These are phyloP conservation scores for Yamadazyma akitaensis DNA, from an alignment of 805 yeast species.

Conservation along the genomic window DNA sequence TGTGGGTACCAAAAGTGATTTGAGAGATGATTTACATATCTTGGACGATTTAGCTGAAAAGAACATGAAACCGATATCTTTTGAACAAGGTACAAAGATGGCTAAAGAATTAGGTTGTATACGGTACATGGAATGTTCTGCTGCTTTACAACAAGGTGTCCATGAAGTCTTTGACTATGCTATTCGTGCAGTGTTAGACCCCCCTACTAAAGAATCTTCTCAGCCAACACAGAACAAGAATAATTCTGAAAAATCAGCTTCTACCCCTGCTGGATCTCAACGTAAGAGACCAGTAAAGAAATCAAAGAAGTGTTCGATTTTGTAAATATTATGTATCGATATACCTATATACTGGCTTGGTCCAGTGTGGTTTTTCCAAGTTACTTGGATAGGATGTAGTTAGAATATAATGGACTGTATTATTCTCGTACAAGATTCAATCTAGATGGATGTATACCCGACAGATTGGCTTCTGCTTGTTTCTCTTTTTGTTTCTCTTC, in stretches of 20 bases:
- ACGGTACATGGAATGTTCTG: constrained; percentile 82
- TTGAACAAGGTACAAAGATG: constrained; percentile 58
- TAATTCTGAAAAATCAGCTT: constrained; percentile 1
- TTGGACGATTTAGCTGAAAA: constrained; percentile 62
- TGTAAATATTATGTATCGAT: constrained; percentile 18
- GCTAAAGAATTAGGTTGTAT: constrained; percentile 73
- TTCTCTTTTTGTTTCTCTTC: constrained; percentile 10
- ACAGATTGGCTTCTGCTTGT: neutral
- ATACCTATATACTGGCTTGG: constrained; percentile 3
- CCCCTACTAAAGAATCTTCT: constrained; percentile 31
- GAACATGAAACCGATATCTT: constrained; percentile 59
- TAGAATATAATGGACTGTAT: neutral
- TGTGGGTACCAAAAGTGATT: constrained; percentile 86
- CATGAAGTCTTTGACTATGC: constrained; percentile 83
- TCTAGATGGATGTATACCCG: constrained; percentile 64
- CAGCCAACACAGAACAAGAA: constrained; percentile 11
- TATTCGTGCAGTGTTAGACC: constrained; percentile 62
- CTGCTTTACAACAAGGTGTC: constrained; percentile 84
- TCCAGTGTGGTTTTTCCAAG: neutral
- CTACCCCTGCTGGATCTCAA: constrained; percentile 5
- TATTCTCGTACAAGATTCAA: constrained; percentile 40
- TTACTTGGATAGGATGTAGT: neutral
- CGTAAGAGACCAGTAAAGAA: constrained; percentile 29
- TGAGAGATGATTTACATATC: constrained; percentile 78
- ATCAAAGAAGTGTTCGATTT: constrained; percentile 39